phyloP scores from a whole-genome alignment of 202 grass and related monocot genomes.

The Eragrostis tef region DNA sequence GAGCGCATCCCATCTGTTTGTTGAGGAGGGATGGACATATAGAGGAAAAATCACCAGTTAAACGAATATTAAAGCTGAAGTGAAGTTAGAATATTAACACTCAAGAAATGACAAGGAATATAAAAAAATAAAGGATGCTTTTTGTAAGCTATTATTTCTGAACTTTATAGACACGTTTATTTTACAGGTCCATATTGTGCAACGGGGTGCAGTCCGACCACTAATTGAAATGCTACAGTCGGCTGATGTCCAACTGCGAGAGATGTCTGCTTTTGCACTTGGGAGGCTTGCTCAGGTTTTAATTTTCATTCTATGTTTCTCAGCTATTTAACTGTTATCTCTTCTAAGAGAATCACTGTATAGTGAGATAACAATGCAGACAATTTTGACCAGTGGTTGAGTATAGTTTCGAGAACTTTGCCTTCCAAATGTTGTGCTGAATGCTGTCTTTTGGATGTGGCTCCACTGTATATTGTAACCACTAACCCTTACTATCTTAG shows the following conservation, averaged over 20 bases:
- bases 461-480: neutral
- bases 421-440: conserved; percentile 22
- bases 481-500: conserved; percentile 13
- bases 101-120: conserved; percentile 7
- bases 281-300: conserved; percentile 98
- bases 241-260: conserved; percentile 84
- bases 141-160: conserved; percentile 1
- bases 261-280: conserved; percentile 99
- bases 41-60: neutral
- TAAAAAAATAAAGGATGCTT: neutral
- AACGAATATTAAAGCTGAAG: neutral
- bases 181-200: conserved; percentile 95
- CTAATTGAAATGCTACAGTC: conserved; percentile 99
- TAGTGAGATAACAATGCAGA: conserved; percentile 29
- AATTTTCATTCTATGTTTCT: conserved; percentile 31
- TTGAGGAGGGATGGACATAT: neutral
- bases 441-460: neutral
- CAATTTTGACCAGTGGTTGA: too few species aligned
- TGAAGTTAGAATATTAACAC: neutral
- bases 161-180: conserved; percentile 36
- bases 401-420: too few species aligned
- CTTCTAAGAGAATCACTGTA: conserved; percentile 16
- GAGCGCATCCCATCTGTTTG: neutral
- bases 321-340: conserved; percentile 1
- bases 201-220: conserved; percentile 87